Evolutionary conservation across 768 basidiomycete species (phyloP).

Genomic region (Russula griseocarnosa): DNA sequence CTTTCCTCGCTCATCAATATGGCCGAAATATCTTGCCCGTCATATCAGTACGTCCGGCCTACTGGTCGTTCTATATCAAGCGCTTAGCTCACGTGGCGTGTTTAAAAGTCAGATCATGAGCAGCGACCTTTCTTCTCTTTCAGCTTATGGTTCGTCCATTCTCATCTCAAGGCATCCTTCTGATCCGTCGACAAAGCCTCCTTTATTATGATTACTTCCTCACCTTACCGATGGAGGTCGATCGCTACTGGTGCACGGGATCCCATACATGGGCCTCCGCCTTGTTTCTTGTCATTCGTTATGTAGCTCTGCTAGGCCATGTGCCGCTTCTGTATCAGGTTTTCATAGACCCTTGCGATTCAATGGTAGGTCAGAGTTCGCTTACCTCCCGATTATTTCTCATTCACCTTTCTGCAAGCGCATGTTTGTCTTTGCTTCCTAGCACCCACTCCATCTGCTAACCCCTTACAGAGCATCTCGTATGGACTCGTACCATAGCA

Average conservation of each 20-base stretch:
- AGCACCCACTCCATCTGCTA: background rate
- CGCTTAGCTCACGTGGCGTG: background rate
- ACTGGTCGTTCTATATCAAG: background rate
- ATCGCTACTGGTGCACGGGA: slow-evolving; percentile 40
- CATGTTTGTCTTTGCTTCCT: background rate
- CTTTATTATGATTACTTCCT: slow-evolving; percentile 45
- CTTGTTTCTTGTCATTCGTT: slow-evolving; percentile 30
- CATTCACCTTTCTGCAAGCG: background rate
- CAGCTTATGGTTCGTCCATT: slow-evolving; percentile 2
- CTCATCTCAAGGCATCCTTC: background rate
- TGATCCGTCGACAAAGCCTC: slow-evolving; percentile 28
- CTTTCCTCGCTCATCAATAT: background rate
- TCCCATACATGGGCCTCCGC: slow-evolving; percentile 22
- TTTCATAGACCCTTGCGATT: slow-evolving; percentile 1
- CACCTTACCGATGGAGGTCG: slow-evolving; percentile 43
- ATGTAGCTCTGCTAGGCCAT: slow-evolving; percentile 29
- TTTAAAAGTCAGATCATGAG: background rate
- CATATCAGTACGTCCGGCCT: background rate
- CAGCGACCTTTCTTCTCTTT: background rate
- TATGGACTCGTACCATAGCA: background rate
- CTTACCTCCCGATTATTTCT: background rate
- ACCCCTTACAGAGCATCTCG: background rate
- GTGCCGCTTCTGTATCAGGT: slow-evolving; percentile 24
- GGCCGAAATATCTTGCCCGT: background rate
- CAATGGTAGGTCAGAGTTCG: background rate